phyloP scores from a whole-genome alignment of 306 rosid species.

The Pueraria montana region DNA sequence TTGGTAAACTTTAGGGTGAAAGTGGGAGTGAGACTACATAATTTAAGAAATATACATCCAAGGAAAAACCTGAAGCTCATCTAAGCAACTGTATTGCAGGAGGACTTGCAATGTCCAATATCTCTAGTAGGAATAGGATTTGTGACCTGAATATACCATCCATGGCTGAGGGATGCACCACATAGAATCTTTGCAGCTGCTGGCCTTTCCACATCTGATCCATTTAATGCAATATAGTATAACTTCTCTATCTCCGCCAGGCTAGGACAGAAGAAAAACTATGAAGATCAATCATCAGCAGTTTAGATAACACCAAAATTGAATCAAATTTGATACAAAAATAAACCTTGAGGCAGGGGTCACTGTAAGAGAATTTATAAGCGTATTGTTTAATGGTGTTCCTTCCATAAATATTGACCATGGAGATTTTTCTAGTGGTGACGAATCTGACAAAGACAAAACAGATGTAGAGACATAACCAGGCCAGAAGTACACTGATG shows the following conservation, averaged over 20 bases:
- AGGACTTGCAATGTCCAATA: constrained; percentile 39
- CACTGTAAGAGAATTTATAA: constrained; percentile 62
- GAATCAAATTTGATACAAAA: constrained; percentile 26
- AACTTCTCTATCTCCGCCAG: constrained; percentile 79
- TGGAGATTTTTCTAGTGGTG: constrained; percentile 66
- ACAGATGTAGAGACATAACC: constrained; percentile 66
- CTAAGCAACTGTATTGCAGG: constrained; percentile 24
- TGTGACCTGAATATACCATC: constrained; percentile 90
- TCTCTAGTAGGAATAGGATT: constrained; percentile 39
- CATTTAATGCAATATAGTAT: constrained; percentile 73
- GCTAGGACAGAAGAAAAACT: constrained; percentile 60
- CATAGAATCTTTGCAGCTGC: constrained; percentile 84
- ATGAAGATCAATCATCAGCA: constrained; percentile 47
- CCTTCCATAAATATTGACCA: constrained; percentile 85
- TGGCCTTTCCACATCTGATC: constrained; percentile 73
- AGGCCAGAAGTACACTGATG: constrained; percentile 81
- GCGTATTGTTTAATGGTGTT: constrained; percentile 63
- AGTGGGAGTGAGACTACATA: not conserved
- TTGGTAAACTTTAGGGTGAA: not conserved
- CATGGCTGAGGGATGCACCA: constrained; percentile 80
- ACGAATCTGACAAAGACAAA: constrained; percentile 57
- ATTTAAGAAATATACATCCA: constrained; percentile 36
- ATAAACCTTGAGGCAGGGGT: constrained; percentile 81
- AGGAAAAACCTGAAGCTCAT: constrained; percentile 32
- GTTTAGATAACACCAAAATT: constrained; percentile 42